Evolutionary conservation across 306 rosid species (phyloP), one percentile per base, ranked within the genome.

Genomic region (Boehmeria nivea): DNA sequence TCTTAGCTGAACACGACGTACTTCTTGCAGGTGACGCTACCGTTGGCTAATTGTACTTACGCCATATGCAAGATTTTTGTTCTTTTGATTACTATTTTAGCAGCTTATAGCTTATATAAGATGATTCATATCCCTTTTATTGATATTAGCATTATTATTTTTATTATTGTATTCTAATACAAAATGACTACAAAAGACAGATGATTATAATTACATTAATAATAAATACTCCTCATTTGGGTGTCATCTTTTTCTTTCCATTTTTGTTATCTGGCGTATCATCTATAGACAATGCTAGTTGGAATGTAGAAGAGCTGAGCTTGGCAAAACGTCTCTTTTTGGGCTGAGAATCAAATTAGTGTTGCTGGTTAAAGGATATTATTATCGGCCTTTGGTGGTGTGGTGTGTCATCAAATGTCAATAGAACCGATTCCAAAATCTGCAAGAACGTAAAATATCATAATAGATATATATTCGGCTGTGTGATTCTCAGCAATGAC

Each of bases 1-100:
- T 40, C 0, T 12, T n/a, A 12, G 45, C 45, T n/a, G 16, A 40
- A 40, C n/a, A 40, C 10, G 45, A 3, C 6, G 4, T 63, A 26
- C 42, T 47, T 54, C 10, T 43, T 64, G 40, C 70, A 78, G 79
- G 76, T 61, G 33, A 26, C 44, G 54, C 54, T 36, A 27, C 44
- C 39, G 69, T 40, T 22, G 59, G 70, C 58, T 64, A 62, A 66
- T 19, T 53, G 60, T 66, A 59, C n/a, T 24, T 45, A 24, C 50
- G 48, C 54, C 42, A 10, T 48, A 8, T 61, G 33, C 70, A 51
- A 23, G 57, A 26, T 56, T 57, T 19, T 31, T 27, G 23, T 31
- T 51, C 18, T 12, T 20, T 6, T 27, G 53, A 14, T 48, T 43
- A 31, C 24, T 57, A 47, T 27, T 62, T 49, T 62, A 51, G 40